Evolutionary conservation across 495 filamentous ascomycete species (phyloP).

Genomic region (Terfezia claveryi): DNA sequence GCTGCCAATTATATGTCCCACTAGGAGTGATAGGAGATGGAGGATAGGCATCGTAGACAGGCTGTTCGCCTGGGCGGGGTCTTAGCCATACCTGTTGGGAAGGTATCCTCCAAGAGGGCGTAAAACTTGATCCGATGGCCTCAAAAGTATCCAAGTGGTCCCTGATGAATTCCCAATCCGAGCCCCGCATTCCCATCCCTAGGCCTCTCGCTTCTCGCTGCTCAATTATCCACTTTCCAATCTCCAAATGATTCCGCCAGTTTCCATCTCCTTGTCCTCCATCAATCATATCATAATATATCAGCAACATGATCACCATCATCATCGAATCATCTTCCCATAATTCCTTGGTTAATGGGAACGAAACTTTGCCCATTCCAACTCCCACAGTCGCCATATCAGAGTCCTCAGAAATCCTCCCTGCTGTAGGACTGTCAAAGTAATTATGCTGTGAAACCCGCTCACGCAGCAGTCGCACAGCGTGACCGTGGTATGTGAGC

Average conservation of each 20-base stretch:
- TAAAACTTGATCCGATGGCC: neutral
- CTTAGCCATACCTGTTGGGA: neutral
- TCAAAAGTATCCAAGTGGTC: neutral
- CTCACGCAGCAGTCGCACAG: neutral
- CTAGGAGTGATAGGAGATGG: neutral
- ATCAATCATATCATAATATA: neutral
- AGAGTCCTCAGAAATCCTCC: neutral
- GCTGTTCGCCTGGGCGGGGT: neutral
- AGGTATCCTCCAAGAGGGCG: neutral
- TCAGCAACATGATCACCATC: neutral
- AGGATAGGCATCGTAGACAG: neutral
- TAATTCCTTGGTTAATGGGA: neutral
- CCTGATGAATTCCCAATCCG: neutral
- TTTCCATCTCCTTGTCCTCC: neutral
- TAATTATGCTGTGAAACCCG: neutral
- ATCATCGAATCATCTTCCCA: neutral
- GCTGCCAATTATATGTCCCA: neutral
- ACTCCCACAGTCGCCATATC: neutral
- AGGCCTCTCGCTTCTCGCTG: neutral
- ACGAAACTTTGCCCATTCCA: neutral
- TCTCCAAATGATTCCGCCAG: neutral
- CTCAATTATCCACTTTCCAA: neutral
- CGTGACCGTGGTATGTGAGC: neutral
- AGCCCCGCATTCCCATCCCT: neutral
- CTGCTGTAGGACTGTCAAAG: neutral